Base-by-base conservation (phyloP, 1,139 yeast genomes). In the Candida albicans region DNA sequence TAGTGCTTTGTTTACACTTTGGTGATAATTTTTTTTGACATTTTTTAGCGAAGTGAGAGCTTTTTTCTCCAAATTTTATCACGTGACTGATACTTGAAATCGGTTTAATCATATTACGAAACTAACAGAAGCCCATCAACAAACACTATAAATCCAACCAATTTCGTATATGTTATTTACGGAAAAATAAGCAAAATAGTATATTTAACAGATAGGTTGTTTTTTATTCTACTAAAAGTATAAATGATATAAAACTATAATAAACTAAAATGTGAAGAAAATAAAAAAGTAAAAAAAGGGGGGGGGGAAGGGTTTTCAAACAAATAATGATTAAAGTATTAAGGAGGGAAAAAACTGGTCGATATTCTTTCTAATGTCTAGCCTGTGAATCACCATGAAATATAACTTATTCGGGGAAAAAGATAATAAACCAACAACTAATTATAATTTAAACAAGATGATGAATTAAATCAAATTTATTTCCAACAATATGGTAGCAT, bases 401-500 rank as follows among this genome's bases (percentile, higher is more conserved):
- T 13, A 29, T 11, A 11, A 33, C 8, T 33, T 25, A 33, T 22
- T 13, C 32, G 14, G 32, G 32, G 32, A 12, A 12, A 13, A 12
- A 12, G 6, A 29, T 4, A 27, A 27, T 27, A 10, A 27, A 27
- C 29, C 29, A 27, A 27, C 29, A 10, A 10, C 10, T 27, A 13
- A 12, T 29, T 12, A 29, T 29, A 12, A 29, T 12, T 4, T 15
- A n/a, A 25, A 27, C 28, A 9, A 24, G 29, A 35, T 12, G 24
- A 35, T 26, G 24, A 13, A 18, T 13, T 4, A 29, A 4, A 12
- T 29, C 12, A 32, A 29, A 18, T 15, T 8, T 4, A 9, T 25
- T 35, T 12, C 11, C 13, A 24, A 14, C 13, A 37, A 22, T 22
- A 37, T 30, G 34, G 39, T 37, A 30, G 39, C 39, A 37, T 29